Base-by-base conservation (phyloP, 2,329 filamentous ascomycete species). In the Colletotrichum echinochloae region DNA sequence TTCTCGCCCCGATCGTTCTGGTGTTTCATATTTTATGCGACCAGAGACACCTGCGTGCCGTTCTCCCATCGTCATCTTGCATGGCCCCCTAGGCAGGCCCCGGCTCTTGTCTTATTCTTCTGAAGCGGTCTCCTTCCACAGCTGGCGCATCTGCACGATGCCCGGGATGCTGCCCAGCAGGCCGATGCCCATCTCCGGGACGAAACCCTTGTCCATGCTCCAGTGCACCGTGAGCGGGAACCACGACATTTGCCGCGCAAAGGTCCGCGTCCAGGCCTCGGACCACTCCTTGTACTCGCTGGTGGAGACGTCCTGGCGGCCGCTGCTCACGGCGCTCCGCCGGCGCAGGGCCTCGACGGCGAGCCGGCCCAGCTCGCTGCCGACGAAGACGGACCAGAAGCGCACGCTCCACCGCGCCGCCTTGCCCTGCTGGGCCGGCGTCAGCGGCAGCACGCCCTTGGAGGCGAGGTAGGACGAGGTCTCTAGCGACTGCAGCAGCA, bases 181-280 rank as follows among this genome's bases (percentile, higher is more conserved):
- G n/a, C 80, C 79, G 23, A 87, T 76, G 3, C 78, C 74, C 35
- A 81, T 72, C 52, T 87, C 84, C 44, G 79, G 79, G 63, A 87
- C 74, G 48, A 79, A 74, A 8, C 92, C 93, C 66, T 88, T 83
- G 71, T 92, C 89, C 49, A 91, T 79, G 76, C 93, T 92, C 91
- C 93, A 97, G 83, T 98, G 94, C 33, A 95, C 77, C 72, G 93
- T 95, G 78, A 97, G 84, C 39, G 95, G 94, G 66, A 92, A 89
- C 90, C 93, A 97, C 39, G 92, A 90, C 72, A 89, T 78, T 81
- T 94, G 94, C 51, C 90, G 87, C 26, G 90, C 84, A 63, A 95
- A 81, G 77, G 91, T 88, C 77, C 87, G 89, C 85, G 87, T 90
- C 88, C 89, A 94, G 71, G 82, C 78, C 16, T 74, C 77, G 52